Percentiles rank a stretch among this genome's conserved stretches.
These are phyloP conservation scores for Kazachstania viticola DNA, from an alignment of 805 yeast species.

Conservation along the genomic window DNA sequence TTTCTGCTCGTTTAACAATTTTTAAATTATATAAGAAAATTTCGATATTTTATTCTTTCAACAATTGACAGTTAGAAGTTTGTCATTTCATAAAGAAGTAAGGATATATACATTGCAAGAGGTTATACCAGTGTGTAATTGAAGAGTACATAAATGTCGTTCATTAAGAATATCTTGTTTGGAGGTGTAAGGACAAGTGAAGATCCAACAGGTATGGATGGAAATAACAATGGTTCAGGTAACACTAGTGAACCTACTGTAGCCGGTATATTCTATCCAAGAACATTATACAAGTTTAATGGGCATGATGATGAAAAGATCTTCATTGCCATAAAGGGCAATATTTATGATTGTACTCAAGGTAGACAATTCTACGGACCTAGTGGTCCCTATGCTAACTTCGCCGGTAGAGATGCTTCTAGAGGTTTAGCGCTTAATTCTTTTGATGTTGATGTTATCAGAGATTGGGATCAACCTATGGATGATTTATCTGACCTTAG, in stretches of 20 bases:
- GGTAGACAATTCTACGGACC: constrained; percentile 90
- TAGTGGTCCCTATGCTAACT: constrained; percentile 85
- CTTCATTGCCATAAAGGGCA: constrained; percentile 78
- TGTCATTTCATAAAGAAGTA: no score
- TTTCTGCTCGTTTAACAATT: no score
- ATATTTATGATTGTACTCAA: constrained; percentile 69
- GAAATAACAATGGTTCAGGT: constrained; percentile 6
- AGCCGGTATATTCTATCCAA: constrained; percentile 55
- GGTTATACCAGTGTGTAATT: no score
- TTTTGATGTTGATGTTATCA: constrained; percentile 58
- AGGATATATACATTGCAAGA: no score
- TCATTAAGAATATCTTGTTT: constrained; percentile 22
- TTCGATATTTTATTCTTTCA: no score
- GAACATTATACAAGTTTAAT: constrained; percentile 59
- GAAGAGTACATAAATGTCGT: no score
- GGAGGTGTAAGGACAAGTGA: constrained; percentile 25
- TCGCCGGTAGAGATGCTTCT: constrained; percentile 94
- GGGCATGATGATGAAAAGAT: constrained; percentile 73
- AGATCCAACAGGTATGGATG: constrained; percentile 26
- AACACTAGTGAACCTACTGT: constrained; percentile 28
- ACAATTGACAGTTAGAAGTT: no score
- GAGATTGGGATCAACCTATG: constrained; percentile 63
- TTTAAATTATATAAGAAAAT: no score
- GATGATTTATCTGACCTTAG: constrained; percentile 57
- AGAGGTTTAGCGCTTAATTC: constrained; percentile 85